Conservation (phyloP, 1,139 yeast genomes). For the Magnusiomyces ingens region DNA sequence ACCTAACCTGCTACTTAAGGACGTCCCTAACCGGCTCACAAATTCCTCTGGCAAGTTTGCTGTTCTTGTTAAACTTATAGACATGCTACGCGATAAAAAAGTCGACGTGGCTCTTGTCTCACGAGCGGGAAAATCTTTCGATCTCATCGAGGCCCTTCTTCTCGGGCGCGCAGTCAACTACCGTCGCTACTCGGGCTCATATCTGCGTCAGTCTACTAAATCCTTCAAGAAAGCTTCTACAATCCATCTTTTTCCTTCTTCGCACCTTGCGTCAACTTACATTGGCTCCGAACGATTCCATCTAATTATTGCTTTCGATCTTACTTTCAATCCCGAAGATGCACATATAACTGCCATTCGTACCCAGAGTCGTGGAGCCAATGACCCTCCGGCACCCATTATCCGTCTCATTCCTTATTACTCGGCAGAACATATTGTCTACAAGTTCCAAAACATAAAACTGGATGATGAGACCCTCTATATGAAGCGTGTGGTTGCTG, state of each 20-base stretch:
- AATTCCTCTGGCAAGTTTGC: conserved; percentile 84
- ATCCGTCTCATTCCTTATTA: conserved; percentile 67
- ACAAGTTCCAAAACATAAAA: conserved; percentile 16
- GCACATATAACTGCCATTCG: conserved; percentile 34
- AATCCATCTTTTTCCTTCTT: conserved; percentile 32
- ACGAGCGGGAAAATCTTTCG: conserved; percentile 59
- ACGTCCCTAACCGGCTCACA: conserved; percentile 65
- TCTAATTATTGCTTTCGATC: conserved; percentile 63
- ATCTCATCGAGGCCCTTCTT: conserved; percentile 69
- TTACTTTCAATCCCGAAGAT: conserved; percentile 47
- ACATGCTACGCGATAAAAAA: conserved; percentile 36
- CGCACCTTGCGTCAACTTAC: conserved; percentile 25
- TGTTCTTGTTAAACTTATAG: conserved; percentile 48
- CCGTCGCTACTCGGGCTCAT: conserved; percentile 56
- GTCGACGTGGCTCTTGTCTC: conserved; percentile 47
- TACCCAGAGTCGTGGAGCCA: conserved; percentile 23
- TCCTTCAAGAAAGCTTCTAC: conserved; percentile 24
- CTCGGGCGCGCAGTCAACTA: conserved; percentile 63
- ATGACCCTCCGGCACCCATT: conserved; percentile 42
- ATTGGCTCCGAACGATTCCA: conserved; percentile 41
- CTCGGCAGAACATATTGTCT: conserved; percentile 63
- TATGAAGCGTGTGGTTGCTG: conserved; percentile 65
- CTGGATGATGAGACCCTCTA: conserved; percentile 21
- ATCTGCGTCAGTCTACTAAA: conserved; percentile 20
- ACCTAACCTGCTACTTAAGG: conserved; percentile 67